Percentiles rank a stretch among this genome's conserved stretches.
These are phyloP conservation scores for Gossypium davidsonii DNA, from an alignment of 441 rosid genomes.

Conservation along the genomic window DNA sequence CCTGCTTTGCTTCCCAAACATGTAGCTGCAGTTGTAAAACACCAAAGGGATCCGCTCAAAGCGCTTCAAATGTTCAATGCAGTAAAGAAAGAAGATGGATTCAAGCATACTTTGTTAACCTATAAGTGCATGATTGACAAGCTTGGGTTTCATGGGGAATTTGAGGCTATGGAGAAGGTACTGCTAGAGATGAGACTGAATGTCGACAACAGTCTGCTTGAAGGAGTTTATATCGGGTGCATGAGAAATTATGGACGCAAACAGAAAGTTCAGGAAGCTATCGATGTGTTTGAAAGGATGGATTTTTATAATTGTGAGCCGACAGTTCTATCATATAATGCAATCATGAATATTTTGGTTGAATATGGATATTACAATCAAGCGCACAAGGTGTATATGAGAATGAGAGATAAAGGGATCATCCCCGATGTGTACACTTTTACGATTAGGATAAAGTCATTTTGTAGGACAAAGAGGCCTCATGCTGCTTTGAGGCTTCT, in stretches of 20 bases:
- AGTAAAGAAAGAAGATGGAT: constrained; percentile 53
- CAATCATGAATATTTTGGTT: constrained; percentile 79
- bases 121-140: constrained; percentile 69
- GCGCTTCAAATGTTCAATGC: constrained; percentile 78
- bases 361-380: constrained; percentile 60
- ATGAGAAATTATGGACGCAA: constrained; percentile 73
- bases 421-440: constrained; percentile 77
- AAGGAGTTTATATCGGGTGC: constrained; percentile 66
- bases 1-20: constrained; percentile 64
- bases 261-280: constrained; percentile 79
- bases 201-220: constrained; percentile 47
- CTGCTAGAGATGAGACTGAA: constrained; percentile 47
- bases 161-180: constrained; percentile 69
- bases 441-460: constrained; percentile 82
- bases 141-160: constrained; percentile 68
- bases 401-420: constrained; percentile 66
- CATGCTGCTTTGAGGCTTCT: constrained; percentile 80
- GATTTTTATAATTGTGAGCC: constrained; percentile 75
- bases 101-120: constrained; percentile 68
- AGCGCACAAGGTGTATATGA: constrained; percentile 80
- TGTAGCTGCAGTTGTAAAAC: constrained; percentile 68
- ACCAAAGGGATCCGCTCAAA: constrained; percentile 61
- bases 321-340: constrained; percentile 62
- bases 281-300: constrained; percentile 87
- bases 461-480: constrained; percentile 74